A percentile compares a stretch with the other conserved stretches of the same genome.
Conservation (phyloP, 768 basidiomycete species). For the Boletus edulis region DNA sequence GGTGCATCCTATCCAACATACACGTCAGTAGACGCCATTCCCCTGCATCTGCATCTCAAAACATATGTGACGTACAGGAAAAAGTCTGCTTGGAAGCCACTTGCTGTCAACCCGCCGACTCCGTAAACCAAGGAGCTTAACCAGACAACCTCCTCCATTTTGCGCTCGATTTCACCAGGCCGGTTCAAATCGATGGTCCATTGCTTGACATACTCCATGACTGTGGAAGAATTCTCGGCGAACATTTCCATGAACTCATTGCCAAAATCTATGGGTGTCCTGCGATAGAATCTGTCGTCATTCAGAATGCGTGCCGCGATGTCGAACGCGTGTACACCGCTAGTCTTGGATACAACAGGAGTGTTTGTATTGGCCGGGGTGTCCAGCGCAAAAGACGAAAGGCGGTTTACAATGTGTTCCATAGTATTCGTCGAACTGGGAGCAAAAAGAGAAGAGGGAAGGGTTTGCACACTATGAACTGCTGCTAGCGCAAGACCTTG, state of each 20-base stretch:
- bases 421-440: background rate
- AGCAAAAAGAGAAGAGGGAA: constrained; percentile 9
- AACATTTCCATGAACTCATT: constrained; percentile 14
- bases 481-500: constrained; percentile 28
- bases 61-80: constrained; percentile 40
- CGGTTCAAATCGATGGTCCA: constrained; percentile 42
- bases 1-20: constrained; percentile 20
- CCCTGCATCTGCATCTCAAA: background rate
- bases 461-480: constrained; percentile 31
- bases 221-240: background rate
- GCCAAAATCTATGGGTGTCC: constrained; percentile 13
- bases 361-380: background rate
- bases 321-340: constrained; percentile 39
- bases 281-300: constrained; percentile 36
- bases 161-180: constrained; percentile 43
- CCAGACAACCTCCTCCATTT: constrained; percentile 66
- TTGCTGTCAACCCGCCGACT: constrained; percentile 52
- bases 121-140: constrained; percentile 53
- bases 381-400: constrained; percentile 12
- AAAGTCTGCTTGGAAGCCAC: constrained; percentile 44
- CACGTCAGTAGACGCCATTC: background rate
- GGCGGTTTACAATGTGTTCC: background rate
- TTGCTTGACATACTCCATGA: constrained; percentile 28
- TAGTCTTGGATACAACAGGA: background rate
- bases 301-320: constrained; percentile 51